Evolutionary conservation across 192 early-diverging fungal species (phyloP).

Genomic region (Dispira parvispora): DNA sequence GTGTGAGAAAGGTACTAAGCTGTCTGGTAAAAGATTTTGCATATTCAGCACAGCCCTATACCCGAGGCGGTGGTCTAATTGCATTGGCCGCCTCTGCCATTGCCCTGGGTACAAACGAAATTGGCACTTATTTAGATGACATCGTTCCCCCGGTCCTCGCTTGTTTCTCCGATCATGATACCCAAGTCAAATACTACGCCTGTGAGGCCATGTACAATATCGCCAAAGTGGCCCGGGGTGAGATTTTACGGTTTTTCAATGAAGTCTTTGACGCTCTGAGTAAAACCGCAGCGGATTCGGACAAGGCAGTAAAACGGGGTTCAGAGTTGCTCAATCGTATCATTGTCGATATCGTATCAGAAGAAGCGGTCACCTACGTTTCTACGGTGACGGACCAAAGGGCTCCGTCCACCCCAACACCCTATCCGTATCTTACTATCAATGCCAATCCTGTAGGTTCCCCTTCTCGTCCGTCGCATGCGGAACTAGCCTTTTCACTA

Average conservation of each 20-base stretch:
- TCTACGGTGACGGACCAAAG: background rate
- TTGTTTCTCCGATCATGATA: conserved; percentile 84
- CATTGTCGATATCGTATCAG: conserved; percentile 93
- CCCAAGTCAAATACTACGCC: conserved; percentile 91
- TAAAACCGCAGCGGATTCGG: conserved; percentile 78
- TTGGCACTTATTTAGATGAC: conserved; percentile 43
- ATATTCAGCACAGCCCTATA: conserved; percentile 67
- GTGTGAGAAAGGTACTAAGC: conserved; percentile 54
- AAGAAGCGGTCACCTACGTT: conserved; percentile 63
- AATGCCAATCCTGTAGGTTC: background rate
- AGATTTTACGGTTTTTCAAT: conserved; percentile 84
- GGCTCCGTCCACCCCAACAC: background rate
- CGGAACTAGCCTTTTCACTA: conserved; percentile 59
- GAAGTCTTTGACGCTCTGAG: conserved; percentile 94
- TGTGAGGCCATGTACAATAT: conserved; percentile 99
- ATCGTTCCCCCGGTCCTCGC: conserved; percentile 91
- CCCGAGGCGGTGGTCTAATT: conserved; percentile 88
- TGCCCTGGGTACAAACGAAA: conserved; percentile 56
- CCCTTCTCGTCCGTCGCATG: background rate
- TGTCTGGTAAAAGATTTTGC: conserved; percentile 76
- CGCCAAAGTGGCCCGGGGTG: conserved; percentile 80
- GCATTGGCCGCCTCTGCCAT: conserved; percentile 77
- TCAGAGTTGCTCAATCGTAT: conserved; percentile 86
- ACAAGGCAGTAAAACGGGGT: conserved; percentile 82
- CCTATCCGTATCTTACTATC: too few species aligned